These are phyloP conservation scores for Polygonum aviculare DNA, from an alignment of 148 eudicot species.

Conservation along the genomic window DNA sequence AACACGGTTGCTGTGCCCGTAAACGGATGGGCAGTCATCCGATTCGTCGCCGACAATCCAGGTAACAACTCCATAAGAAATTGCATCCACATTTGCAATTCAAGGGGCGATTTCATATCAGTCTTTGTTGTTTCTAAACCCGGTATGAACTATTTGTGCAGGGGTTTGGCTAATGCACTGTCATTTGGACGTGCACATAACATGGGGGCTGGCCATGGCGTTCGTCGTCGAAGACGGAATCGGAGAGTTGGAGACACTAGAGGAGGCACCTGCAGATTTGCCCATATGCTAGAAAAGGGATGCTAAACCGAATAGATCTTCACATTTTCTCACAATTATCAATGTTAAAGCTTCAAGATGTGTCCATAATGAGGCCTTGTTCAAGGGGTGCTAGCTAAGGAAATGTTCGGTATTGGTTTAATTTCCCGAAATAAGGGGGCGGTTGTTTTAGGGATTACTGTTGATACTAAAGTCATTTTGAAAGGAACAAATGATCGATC, in stretches of 20 bases:
- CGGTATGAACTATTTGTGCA: neutral
- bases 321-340: neutral
- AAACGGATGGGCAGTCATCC: constrained; percentile 77
- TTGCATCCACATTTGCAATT: neutral
- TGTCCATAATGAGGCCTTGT: neutral
- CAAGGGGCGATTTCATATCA: neutral
- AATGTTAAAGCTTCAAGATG: neutral
- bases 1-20: constrained; percentile 77
- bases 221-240: constrained; percentile 3
- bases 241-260: constrained; percentile 6
- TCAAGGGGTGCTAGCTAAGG: neutral
- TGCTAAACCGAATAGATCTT: neutral
- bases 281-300: neutral
- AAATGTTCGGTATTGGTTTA: neutral
- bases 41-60: constrained; percentile 95
- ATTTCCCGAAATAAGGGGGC: neutral
- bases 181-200: constrained; percentile 10
- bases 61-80: constrained; percentile 25
- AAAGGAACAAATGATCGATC: too few species aligned
- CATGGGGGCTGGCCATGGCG: constrained; percentile 13
- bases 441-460: too few species aligned
- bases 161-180: constrained; percentile 15
- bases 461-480: too few species aligned
- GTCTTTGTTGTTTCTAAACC: too few species aligned
- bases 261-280: neutral